phyloP scores from a whole-genome alignment of 257 asterid genomes.

The Capsicum baccatum region DNA sequence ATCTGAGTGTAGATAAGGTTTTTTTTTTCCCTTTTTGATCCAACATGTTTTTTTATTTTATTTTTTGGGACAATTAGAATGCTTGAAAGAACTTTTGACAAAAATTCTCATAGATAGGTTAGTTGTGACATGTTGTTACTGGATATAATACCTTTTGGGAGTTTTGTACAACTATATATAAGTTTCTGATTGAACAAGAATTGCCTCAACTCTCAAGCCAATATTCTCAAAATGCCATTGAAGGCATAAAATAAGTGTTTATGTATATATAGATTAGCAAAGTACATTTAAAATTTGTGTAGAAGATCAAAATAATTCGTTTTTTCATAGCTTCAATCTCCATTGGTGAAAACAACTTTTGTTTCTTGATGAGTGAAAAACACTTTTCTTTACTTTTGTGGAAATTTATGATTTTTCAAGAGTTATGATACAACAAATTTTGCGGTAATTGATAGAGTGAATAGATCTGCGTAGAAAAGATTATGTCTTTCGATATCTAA shows the following conservation, averaged over 20 bases:
- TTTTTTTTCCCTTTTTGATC: not conserved
- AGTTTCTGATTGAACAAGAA: conserved; percentile 20
- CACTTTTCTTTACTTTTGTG: not conserved
- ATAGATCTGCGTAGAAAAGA: too few relatives aligned
- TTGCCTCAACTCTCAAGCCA: not conserved
- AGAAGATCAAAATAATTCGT: too few relatives aligned
- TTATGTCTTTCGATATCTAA: too few relatives aligned
- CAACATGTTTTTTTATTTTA: not conserved
- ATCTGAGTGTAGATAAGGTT: not conserved
- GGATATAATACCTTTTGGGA: conserved; percentile 2
- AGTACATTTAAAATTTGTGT: not conserved
- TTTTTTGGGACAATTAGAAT: not conserved
- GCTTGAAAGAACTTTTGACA: not conserved
- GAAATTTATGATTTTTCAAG: too few relatives aligned
- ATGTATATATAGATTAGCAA: not conserved
- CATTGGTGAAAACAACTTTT: not conserved
- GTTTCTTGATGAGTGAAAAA: not conserved
- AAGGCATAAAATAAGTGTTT: not conserved
- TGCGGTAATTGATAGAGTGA: too few relatives aligned
- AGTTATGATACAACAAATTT: too few relatives aligned
- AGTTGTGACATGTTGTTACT: conserved; percentile 17
- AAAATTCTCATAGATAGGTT: conserved; percentile 19
- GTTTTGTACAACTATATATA: not conserved
- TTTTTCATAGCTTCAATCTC: too few relatives aligned
- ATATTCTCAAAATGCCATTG: not conserved